Base-by-base conservation (phyloP, 331 rosid species). In the Ulmus americana region DNA sequence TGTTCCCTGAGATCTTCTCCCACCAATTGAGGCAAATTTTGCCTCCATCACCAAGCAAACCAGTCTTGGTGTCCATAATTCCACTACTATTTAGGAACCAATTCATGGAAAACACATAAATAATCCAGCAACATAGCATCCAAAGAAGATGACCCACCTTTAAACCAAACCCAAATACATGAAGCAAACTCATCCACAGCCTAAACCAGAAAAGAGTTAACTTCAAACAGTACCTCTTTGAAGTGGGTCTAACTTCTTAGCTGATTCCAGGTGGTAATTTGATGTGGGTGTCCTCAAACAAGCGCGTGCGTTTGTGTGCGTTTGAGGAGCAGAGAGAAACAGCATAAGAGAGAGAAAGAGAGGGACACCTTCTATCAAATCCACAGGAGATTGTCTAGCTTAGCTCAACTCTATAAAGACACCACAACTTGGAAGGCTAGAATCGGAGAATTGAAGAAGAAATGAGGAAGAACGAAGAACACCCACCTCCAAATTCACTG, bases 141-240 rank as follows among this genome's bases (percentile, higher is more conserved):
- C 76, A 87, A 75, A 89, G 69, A 41, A 87, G 83, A 83, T 79
- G 97, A 81, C 94, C 95, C 80, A 83, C 85, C 74, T 84, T 89
- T 49, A 85, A 79, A 59, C 88, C 83, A 75, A 85, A 87, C 65
- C 85, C 98, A 76, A 83, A 82, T 35, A 92, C 85, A 87, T 77
- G 86, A 57, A 87, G 76, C 73, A 86, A 68, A 77, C 90, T 85
- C 96, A 92, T 83, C 89, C 82, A 86, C 85, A 57, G 74, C 81
- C 75, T 81, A 72, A 85, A 67, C 80, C 85, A 80, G 75, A 79
- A 75, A 78, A 85, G 65, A 74, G 49, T 64, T 11, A 77, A 75
- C 78, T 11, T 41, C 61, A 68, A 73, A 78, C 82, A 78, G 81
- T 75, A 63, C 67, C 79, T 44, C 72, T 59, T 65, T 52, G 75